phyloP scores from a whole-genome alignment of 495 filamentous ascomycete genomes.

The Poronia punctata region DNA sequence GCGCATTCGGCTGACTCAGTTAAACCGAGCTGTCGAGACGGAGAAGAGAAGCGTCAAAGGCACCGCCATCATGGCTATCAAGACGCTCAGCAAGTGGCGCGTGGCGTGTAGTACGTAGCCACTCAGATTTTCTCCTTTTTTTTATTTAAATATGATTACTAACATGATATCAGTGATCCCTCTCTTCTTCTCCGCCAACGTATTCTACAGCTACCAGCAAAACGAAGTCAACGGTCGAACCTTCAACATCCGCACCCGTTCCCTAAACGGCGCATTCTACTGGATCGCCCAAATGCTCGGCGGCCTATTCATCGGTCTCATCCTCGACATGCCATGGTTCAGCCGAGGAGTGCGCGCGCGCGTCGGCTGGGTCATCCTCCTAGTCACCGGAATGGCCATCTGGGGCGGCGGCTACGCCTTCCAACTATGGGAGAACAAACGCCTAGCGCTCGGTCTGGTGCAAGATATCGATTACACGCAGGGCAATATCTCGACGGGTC shows the following conservation, averaged over 20 bases:
- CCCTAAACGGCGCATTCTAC: constrained; percentile 44
- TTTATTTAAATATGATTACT: too few relatives aligned
- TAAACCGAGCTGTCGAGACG: constrained; percentile 19
- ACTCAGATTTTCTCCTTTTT: too few relatives aligned
- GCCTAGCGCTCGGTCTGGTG: constrained; percentile 22
- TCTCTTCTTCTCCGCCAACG: constrained; percentile 41
- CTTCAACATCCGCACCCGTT: constrained; percentile 28
- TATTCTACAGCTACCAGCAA: constrained; percentile 25
- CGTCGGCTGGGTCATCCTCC: constrained; percentile 32
- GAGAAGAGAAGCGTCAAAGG: constrained; percentile 7
- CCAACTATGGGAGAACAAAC: constrained; percentile 26
- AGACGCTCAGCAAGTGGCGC: constrained; percentile 30
- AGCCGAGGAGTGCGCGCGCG: constrained; percentile 36
- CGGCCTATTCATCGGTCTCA: constrained; percentile 37
- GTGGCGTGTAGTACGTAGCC: constrained; percentile 23
- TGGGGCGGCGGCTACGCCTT: constrained; percentile 49
- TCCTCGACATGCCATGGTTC: constrained; percentile 36
- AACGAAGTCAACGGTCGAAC: constrained; percentile 17
- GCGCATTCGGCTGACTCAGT: constrained; percentile 11
- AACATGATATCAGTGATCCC: too few relatives aligned
- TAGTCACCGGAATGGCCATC: constrained; percentile 37
- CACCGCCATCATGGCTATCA: constrained; percentile 18
- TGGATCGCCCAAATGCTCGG: constrained; percentile 49
- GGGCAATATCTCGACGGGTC: constrained; percentile 27
- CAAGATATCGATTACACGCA: constrained; percentile 24